Base-by-base conservation (phyloP, 805 yeast genomes). In the Candida manassasensis region DNA sequence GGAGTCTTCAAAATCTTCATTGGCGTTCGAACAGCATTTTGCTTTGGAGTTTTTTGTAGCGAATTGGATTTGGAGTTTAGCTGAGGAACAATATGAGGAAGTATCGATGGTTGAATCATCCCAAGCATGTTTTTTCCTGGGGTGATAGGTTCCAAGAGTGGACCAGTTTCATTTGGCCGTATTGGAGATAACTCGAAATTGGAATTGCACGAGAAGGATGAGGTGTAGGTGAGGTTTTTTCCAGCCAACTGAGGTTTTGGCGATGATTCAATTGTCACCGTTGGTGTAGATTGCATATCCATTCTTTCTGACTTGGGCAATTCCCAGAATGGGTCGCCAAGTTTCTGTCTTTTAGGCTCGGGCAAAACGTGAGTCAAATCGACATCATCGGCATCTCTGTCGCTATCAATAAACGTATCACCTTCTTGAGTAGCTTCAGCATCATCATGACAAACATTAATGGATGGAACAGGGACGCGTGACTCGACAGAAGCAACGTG, bases 141-240 rank as follows among this genome's bases (percentile, higher is more conserved):
- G 4, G 84, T 76, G 33, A 77, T 55, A 10, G 86, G 84, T 53
- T 78, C 84, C 32, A 79, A 59, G 28, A 79, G 56, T 4, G 85
- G 84, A 2, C 84, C 85, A 3, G 82, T 73, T 38, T 76, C 81
- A 37, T 68, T 66, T 4, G 72, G 61, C 42, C 75, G 66, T 29
- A 77, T 50, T 6, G 86, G 86, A 16, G 81, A 75, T 14, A 80
- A 54, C 48, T 80, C 85, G 42, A 79, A 69, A 48, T 74, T 79
- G 17, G 82, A 75, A 44, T 69, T 73, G 47, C 83, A 77, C 52
- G 81, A 78, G 55, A 80, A 80, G 9, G 83, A 76, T 16, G 83
- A 78, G 3, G 84, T 75, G 49, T 75, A 76, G 7, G 77, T 71
- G 30, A 71, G 53, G 43, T 60, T 59, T 39, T 63, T 64, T 14